A percentile compares a stretch with the other conserved stretches of the same genome.
Evolutionary conservation across 2,329 filamentous ascomycete genomes (phyloP).

Genomic region (Diaporthe citri): DNA sequence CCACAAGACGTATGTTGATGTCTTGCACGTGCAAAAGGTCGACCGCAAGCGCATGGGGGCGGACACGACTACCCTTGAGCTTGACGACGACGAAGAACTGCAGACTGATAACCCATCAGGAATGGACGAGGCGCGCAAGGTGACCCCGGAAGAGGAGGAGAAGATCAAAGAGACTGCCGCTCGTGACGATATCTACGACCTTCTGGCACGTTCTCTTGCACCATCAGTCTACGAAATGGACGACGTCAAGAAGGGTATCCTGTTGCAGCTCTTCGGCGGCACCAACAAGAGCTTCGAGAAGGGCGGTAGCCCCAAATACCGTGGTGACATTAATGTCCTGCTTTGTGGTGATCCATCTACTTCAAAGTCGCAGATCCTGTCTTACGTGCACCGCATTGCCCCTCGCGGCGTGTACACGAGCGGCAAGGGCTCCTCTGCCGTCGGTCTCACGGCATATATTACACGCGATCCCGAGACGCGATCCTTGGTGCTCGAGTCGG

Average conservation of each 20-base stretch:
- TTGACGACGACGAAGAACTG: slow-evolving; percentile 78
- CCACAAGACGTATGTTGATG: slow-evolving; percentile 98
- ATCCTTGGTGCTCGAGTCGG: slow-evolving; percentile 84
- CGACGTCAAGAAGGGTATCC: slow-evolving; percentile 97
- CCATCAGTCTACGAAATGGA: slow-evolving; percentile 98
- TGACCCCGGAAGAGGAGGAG: slow-evolving; percentile 87
- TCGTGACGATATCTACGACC: slow-evolving; percentile 90
- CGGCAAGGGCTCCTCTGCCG: slow-evolving; percentile 83
- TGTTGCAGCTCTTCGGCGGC: slow-evolving; percentile 95
- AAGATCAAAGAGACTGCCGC: slow-evolving; percentile 86
- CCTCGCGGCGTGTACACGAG: slow-evolving; percentile 88
- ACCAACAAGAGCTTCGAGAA: slow-evolving; percentile 99
- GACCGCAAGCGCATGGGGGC: slow-evolving; percentile 95
- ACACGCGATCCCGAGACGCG: slow-evolving; percentile 85
- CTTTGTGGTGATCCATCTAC: slow-evolving; percentile 98
- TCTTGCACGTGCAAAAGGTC: slow-evolving; percentile 94
- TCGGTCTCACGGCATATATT: slow-evolving; percentile 85
- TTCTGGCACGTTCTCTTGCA: slow-evolving; percentile 89
- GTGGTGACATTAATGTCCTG: slow-evolving; percentile 97
- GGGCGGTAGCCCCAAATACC: slow-evolving; percentile 93
- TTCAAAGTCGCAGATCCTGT: slow-evolving; percentile 92
- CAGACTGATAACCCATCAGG: slow-evolving; percentile 71
- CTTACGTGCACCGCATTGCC: slow-evolving; percentile 98
- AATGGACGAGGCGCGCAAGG: slow-evolving; percentile 85
- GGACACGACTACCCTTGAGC: slow-evolving; percentile 88